phyloP scores from a whole-genome alignment of 495 filamentous ascomycete species.

The Melanomma pulvis-pyrius region DNA sequence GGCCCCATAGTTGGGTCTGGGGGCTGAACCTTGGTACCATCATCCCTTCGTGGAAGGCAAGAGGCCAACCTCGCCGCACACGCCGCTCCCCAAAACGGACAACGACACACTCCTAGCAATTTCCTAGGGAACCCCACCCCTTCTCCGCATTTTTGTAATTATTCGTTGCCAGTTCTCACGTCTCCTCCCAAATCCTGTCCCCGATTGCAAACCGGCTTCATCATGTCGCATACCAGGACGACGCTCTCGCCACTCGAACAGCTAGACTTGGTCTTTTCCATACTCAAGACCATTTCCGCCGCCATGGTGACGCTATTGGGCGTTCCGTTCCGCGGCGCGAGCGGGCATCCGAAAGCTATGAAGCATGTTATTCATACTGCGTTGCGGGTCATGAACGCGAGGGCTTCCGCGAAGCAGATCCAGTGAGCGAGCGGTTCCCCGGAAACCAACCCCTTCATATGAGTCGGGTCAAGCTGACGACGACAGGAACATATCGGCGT shows the following conservation, averaged over 20 bases:
- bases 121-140: slow-evolving; percentile 1
- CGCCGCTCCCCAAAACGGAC: neutral
- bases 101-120: neutral
- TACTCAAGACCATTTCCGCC: slow-evolving; percentile 14
- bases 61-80: slow-evolving; percentile 1
- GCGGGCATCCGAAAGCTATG: slow-evolving; percentile 13
- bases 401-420: slow-evolving; percentile 13
- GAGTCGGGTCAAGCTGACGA: slow-evolving; percentile 7
- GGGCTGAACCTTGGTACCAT: neutral
- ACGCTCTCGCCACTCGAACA: slow-evolving; percentile 13
- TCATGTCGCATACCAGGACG: slow-evolving; percentile 12
- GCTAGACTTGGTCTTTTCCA: slow-evolving; percentile 12
- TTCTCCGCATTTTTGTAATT: neutral
- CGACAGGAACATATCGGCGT: slow-evolving; percentile 5
- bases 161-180: slow-evolving; percentile 6
- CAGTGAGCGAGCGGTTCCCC: slow-evolving; percentile 8
- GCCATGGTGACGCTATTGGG: slow-evolving; percentile 8
- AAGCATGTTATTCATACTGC: slow-evolving; percentile 17
- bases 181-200: slow-evolving; percentile 13
- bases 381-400: slow-evolving; percentile 13
- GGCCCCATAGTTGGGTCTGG: neutral
- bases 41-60: neutral
- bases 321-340: slow-evolving; percentile 14
- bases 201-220: slow-evolving; percentile 5
- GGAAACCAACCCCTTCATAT: neutral